Evolutionary conservation across 2,329 filamentous ascomycete genomes (phyloP), one percentile per base, ranked within the genome.

Genomic region (Xylaria sp.): DNA sequence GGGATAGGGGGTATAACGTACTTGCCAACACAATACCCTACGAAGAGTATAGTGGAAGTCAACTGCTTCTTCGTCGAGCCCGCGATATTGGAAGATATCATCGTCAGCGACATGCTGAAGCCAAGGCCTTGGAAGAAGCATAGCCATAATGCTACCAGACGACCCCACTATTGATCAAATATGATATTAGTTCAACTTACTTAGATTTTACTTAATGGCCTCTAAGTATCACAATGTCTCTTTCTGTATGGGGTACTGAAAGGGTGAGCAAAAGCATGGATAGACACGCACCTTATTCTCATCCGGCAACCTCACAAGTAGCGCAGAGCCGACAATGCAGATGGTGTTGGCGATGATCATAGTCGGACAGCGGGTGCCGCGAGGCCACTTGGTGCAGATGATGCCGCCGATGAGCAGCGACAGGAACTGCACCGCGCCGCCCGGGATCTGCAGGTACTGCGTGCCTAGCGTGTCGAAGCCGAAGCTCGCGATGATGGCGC

Each of bases 361-460:
- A 39, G 85, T 86, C 3, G 82, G 78, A 71, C 85, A 88, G 6
- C 87, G 81, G 0, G 83, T 79, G 72, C 85, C 85, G 2, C 54
- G 58, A 0, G 86, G 86, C 72, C 79, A 88, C n/a, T 80, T 81
- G 0, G 84, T 85, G 73, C 86, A 86, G 28, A 89, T 78, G 59
- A 80, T 82, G 18, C 86, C 86, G 1, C 85, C 86, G 1, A 79
- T 72, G 7, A 89, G 75, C 0, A 88, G 79, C 0, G 86, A 83
- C 0, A 87, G 72, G 72, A 89, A 88, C 68, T 89, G 86, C 0
- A 89, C 82, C 0, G 84, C 86, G 23, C 86, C 87, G 18, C 86
- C 87, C 0, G 88, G 87, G 63, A 90, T 90, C 70, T 89, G 86
- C 10, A 90, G 83, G 67, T 88, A 88, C 68, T 88, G 86, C 0